Evolutionary conservation across 331 rosid genomes (phyloP).

Genomic region (Spiraea crenata): DNA sequence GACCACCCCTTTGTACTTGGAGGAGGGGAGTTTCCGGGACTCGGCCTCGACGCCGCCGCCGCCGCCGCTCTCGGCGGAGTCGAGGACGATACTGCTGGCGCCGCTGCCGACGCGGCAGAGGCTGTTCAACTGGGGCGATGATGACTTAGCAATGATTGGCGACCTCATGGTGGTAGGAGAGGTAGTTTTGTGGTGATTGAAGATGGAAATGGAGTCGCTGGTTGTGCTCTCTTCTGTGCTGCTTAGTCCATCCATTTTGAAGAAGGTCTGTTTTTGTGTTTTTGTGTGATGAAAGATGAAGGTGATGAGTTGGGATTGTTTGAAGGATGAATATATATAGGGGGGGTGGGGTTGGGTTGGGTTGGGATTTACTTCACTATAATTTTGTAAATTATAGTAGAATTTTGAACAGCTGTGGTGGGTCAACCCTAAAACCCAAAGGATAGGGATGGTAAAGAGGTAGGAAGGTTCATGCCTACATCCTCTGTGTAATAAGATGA

Average conservation of each 20-base stretch:
- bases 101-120: constrained; percentile 82
- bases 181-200: not conserved
- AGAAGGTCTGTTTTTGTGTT: constrained; percentile 2
- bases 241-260: constrained; percentile 62
- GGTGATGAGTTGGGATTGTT: constrained; percentile 36
- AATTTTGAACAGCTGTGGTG: constrained; percentile 34
- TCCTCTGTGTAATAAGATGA: too few species aligned
- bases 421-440: constrained; percentile 59
- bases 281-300: constrained; percentile 9
- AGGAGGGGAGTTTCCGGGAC: constrained; percentile 80
- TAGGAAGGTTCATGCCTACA: constrained; percentile 63
- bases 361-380: not conserved
- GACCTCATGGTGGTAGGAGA: not conserved
- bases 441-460: constrained; percentile 37
- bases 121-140: constrained; percentile 30
- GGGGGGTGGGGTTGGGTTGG: not conserved
- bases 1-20: constrained; percentile 89
- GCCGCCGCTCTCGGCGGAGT: constrained; percentile 41
- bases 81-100: constrained; percentile 51
- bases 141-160: not conserved
- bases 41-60: constrained; percentile 59
- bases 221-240: constrained; percentile 73
- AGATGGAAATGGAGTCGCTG: constrained; percentile 55
- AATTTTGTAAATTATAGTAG: not conserved
- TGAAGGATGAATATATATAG: constrained; percentile 51